phyloP scores from a whole-genome alignment of 495 filamentous ascomycete genomes.

The Aspergillus campestris region DNA sequence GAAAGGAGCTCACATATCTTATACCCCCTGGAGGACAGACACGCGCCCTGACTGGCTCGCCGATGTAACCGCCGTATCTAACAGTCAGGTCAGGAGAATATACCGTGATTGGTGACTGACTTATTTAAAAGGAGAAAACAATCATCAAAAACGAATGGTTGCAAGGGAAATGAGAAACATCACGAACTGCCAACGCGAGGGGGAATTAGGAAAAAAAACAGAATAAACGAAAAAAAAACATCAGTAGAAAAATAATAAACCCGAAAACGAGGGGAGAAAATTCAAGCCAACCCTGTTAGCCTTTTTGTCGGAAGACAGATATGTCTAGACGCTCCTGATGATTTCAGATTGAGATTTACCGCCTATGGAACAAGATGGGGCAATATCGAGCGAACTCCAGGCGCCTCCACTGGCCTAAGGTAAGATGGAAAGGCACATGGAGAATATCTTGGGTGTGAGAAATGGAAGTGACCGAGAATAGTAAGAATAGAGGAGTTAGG shows the following conservation, averaged over 20 bases:
- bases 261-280: slow-evolving; percentile 5
- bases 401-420: slow-evolving; percentile 8
- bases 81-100: slow-evolving; percentile 14
- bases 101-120: slow-evolving; percentile 14
- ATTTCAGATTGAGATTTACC: slow-evolving; percentile 5
- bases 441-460: slow-evolving; percentile 1
- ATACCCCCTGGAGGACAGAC: slow-evolving; percentile 12
- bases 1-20: slow-evolving; percentile 17
- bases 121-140: slow-evolving; percentile 17
- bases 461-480: background rate
- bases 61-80: slow-evolving; percentile 16
- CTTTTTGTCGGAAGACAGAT: slow-evolving; percentile 9
- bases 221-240: slow-evolving; percentile 2
- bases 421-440: slow-evolving; percentile 2
- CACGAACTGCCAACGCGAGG: no score
- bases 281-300: slow-evolving; percentile 8
- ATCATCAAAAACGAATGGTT: slow-evolving; percentile 10
- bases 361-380: slow-evolving; percentile 2
- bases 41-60: slow-evolving; percentile 8
- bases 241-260: slow-evolving; percentile 3
- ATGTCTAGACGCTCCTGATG: slow-evolving; percentile 7
- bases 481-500: background rate
- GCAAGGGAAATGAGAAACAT: slow-evolving; percentile 3
- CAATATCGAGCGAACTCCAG: slow-evolving; percentile 8
- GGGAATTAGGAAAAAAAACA: slow-evolving; percentile 2